phyloP scores from a whole-genome alignment of 805 yeast species.

The Schwanniomyces vanrijiae region DNA sequence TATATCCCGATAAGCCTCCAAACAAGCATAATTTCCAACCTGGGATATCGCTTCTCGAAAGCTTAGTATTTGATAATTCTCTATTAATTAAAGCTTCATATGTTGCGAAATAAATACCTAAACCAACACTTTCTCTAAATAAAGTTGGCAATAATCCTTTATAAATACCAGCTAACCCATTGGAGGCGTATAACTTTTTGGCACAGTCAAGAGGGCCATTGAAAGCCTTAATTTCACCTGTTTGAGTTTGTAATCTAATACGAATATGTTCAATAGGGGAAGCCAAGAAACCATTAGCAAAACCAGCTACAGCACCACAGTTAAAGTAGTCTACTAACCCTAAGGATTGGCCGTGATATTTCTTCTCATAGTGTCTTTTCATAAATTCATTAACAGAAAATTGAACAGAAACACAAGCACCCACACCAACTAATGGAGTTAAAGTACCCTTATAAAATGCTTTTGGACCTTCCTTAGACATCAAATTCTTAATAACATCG shows the following conservation, averaged over 20 bases:
- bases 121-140: constrained; percentile 81
- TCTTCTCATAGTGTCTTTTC: constrained; percentile 70
- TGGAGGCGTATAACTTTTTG: constrained; percentile 50
- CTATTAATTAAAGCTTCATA: constrained; percentile 83
- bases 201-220: constrained; percentile 77
- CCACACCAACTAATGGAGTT: constrained; percentile 58
- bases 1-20: constrained; percentile 91
- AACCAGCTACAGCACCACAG: constrained; percentile 90
- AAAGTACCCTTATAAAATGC: constrained; percentile 48
- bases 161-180: constrained; percentile 65
- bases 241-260: constrained; percentile 89
- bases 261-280: constrained; percentile 95
- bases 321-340: constrained; percentile 66
- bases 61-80: constrained; percentile 46
- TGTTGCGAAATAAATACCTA: constrained; percentile 85
- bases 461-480: constrained; percentile 45
- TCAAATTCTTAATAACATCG: constrained; percentile 71
- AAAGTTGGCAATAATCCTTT: constrained; percentile 84
- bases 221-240: constrained; percentile 49
- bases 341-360: constrained; percentile 47
- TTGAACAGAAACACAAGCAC: constrained; percentile 95
- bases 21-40: constrained; percentile 82
- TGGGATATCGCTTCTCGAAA: constrained; percentile 71
- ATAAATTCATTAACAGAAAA: constrained; percentile 92
- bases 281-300: constrained; percentile 85